Percentiles rank a stretch among this genome's conserved stretches.
These are phyloP conservation scores for Rhododendron kiyosumense DNA, from an alignment of 148 eudicot genomes.

Conservation along the genomic window DNA sequence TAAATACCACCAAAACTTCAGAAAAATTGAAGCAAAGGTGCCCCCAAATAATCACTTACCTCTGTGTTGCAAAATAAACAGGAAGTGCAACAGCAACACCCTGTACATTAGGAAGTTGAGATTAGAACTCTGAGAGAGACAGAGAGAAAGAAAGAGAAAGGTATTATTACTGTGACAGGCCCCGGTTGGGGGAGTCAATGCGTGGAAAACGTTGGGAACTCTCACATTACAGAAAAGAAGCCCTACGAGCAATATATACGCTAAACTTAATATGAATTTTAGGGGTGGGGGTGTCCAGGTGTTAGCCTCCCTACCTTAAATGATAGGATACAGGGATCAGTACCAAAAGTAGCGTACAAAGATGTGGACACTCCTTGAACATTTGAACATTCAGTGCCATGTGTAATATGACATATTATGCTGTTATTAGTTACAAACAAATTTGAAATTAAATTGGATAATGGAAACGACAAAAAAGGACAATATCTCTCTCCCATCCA, in stretches of 20 bases:
- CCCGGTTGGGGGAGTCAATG: neutral
- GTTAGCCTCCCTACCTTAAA: neutral
- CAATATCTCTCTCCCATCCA: neutral
- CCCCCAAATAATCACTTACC: conserved; percentile 38
- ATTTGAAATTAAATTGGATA: neutral
- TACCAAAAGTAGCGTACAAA: neutral
- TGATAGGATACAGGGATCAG: neutral
- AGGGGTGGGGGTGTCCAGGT: neutral
- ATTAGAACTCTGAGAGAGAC: neutral
- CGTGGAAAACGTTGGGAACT: neutral
- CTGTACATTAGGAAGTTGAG: conserved; percentile 33
- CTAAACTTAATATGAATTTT: neutral
- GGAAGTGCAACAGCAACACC: conserved; percentile 99
- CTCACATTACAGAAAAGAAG: neutral
- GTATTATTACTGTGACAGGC: neutral
- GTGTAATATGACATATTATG: neutral
- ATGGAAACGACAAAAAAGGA: neutral
- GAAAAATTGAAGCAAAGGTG: neutral
- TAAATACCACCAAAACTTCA: neutral
- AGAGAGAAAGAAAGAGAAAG: neutral
- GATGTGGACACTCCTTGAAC: neutral
- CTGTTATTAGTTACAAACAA: neutral
- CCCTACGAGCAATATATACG: neutral
- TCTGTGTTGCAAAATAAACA: conserved; percentile 89
- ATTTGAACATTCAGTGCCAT: neutral